phyloP scores from a whole-genome alignment of 2,329 filamentous ascomycete genomes.

The Myriangium duriaei region DNA sequence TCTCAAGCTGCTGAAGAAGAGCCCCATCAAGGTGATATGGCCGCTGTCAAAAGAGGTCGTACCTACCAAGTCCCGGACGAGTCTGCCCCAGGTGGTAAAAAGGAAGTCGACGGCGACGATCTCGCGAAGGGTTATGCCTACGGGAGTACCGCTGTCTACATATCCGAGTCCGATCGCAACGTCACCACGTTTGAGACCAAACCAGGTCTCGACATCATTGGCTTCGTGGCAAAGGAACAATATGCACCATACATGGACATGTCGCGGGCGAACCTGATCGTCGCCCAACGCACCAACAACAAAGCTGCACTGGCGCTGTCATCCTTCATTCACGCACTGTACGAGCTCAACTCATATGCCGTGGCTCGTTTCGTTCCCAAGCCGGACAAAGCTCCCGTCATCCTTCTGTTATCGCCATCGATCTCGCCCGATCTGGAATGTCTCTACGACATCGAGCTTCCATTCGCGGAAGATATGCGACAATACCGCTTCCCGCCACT shows the following conservation, averaged over 20 bases:
- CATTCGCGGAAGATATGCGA: constrained; percentile 85
- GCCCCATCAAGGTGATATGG: constrained; percentile 37
- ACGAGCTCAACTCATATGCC: constrained; percentile 73
- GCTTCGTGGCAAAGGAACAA: constrained; percentile 61
- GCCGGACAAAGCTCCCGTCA: constrained; percentile 62
- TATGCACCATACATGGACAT: constrained; percentile 78
- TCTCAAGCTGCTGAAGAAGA: constrained; percentile 39
- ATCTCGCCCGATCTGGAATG: constrained; percentile 73
- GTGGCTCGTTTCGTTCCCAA: constrained; percentile 77
- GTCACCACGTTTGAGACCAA: constrained; percentile 76
- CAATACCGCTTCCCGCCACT: constrained; percentile 85
- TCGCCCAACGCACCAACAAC: constrained; percentile 67
- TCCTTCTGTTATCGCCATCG: constrained; percentile 68
- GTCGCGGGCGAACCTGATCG: constrained; percentile 65
- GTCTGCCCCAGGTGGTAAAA: constrained; percentile 61
- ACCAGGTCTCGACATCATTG: constrained; percentile 67
- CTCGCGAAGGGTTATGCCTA: constrained; percentile 93
- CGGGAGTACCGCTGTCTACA: constrained; percentile 79
- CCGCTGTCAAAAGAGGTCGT: constrained; percentile 62
- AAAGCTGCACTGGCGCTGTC: constrained; percentile 75
- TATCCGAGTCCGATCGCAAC: constrained; percentile 73
- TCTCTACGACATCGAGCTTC: constrained; percentile 77
- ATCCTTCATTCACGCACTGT: constrained; percentile 76
- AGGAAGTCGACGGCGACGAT: constrained; percentile 67
- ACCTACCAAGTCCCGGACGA: constrained; percentile 72